A percentile compares a stretch with the other conserved stretches of the same genome.
Evolutionary conservation across 75 land plant genomes (phyloP).

Genomic region (Selaginella moellendorffii): DNA sequence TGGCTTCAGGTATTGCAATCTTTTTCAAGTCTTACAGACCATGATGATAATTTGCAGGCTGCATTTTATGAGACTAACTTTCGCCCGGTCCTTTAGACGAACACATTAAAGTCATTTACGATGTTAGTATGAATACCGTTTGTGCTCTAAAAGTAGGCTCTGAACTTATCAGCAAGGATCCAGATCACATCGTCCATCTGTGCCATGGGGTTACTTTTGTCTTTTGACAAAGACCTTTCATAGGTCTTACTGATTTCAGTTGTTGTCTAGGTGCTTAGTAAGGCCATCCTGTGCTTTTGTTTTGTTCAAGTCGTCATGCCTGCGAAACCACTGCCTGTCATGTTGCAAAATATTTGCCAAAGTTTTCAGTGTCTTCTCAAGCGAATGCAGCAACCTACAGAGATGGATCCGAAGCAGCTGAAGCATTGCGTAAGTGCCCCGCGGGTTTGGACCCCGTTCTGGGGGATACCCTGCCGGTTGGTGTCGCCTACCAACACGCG

Average conservation of each 20-base stretch:
- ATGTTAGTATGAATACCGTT: conserved; percentile 55
- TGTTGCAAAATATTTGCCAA: conserved; percentile 63
- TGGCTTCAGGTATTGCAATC: conserved; percentile 85
- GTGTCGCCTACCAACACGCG: conserved; percentile 99
- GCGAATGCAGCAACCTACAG: conserved; percentile 23
- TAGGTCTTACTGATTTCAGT: no score
- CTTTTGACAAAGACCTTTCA: no score
- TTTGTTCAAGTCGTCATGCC: conserved; percentile 94
- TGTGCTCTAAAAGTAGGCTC: conserved; percentile 47
- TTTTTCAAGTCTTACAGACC: no score
- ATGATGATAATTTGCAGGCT: conserved; percentile 36
- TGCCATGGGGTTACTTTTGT: conserved; percentile 99
- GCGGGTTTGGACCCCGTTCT: conserved; percentile 78
- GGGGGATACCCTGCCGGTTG: conserved; percentile 76
- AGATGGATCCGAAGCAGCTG: conserved; percentile 54
- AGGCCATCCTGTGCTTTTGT: conserved; percentile 82
- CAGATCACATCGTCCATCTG: conserved; percentile 90
- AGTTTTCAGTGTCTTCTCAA: conserved; percentile 18
- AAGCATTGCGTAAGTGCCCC: conserved; percentile 64
- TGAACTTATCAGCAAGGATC: conserved; percentile 90
- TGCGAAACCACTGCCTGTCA: conserved; percentile 95
- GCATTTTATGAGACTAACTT: conserved; percentile 81
- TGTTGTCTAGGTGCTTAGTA: conserved; percentile 59
- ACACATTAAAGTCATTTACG: conserved; percentile 69
- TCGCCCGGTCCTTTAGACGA: conserved; percentile 96